Base-by-base conservation (phyloP, 2,329 filamentous ascomycete genomes). In the Botrytis cinerea region DNA sequence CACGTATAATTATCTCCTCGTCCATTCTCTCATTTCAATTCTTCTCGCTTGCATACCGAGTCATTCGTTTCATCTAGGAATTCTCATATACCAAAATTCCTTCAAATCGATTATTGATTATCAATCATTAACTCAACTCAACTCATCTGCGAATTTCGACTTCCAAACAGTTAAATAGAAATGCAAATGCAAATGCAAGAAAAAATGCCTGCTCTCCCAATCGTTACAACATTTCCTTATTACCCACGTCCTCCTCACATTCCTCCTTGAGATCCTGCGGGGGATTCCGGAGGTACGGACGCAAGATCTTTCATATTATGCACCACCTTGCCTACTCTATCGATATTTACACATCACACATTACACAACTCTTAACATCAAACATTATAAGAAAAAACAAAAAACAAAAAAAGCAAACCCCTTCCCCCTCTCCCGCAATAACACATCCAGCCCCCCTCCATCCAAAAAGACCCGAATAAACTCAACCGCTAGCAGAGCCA, bases 241-340 rank as follows among this genome's bases (percentile, higher is more conserved):
- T 72, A 43, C 18, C 70, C 70, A 32, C 46, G 61, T 20, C 61
- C 70, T 14, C 70, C 70, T 57, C 70, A 72, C 35, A 72, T 72
- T 16, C 70, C 70, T 14, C 70, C 70, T 0, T 72, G 67, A 67
- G 10, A 35, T 20, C 14, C 2, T 3, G 38, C 7, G 2, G 7
- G 7, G 10, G 3, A 20, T 1, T 1, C 12, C n/a, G 12, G 1
- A n/a, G 12, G 3, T 6, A 8, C 1, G 1, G 4, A 4, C 8
- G 2, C 0, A 14, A 25, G 22, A 25, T 7, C 1, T 0, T 38
- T 40, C 9, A 18, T 1, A 6, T 57, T 28, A 28, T 28, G 28
- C n/a, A 8, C 14, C 4, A 14, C 7, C 7, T 2, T 14, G 14
- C 14, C 1, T 12, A 2, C 14, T 0, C 6, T 18, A 7, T 28